phyloP scores from a whole-genome alignment of 2,329 filamentous ascomycete species.

The Aspergillus thermomutatus region DNA sequence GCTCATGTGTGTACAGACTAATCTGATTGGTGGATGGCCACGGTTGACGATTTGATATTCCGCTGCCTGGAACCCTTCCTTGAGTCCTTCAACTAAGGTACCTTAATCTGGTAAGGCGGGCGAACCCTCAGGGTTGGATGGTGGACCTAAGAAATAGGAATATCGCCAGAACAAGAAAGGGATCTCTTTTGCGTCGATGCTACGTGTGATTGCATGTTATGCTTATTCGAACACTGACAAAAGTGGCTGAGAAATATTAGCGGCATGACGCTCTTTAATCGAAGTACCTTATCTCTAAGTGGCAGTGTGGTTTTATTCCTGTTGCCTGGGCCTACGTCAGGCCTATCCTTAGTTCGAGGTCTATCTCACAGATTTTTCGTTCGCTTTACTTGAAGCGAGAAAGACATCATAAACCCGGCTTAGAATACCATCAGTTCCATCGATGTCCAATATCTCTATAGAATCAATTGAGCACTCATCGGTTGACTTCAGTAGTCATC shows the following conservation, averaged over 20 bases:
- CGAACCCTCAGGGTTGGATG: neutral
- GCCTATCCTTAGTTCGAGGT: neutral
- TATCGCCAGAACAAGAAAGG: neutral
- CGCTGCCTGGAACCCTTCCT: slow-evolving; percentile 5
- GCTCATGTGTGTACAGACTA: slow-evolving; percentile 2
- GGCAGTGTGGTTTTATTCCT: neutral
- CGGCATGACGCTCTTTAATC: neutral
- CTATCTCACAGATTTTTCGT: neutral
- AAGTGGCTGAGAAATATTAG: neutral
- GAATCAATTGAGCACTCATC: neutral
- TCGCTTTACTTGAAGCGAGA: neutral
- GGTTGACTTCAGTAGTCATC: neutral
- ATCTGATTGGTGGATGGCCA: slow-evolving; percentile 7
- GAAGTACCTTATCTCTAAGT: neutral
- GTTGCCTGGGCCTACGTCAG: neutral
- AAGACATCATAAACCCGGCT: neutral
- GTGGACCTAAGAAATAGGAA: neutral
- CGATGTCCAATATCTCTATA: neutral
- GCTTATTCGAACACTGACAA: neutral
- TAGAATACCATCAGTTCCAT: neutral
- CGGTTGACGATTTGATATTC: slow-evolving; percentile 1
- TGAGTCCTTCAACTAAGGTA: neutral
- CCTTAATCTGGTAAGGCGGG: neutral
- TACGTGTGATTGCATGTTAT: neutral
- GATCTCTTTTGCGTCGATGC: neutral